Conservation (phyloP, 768 basidiomycete genomes). For the Sporobolomyces phaffii region DNA sequence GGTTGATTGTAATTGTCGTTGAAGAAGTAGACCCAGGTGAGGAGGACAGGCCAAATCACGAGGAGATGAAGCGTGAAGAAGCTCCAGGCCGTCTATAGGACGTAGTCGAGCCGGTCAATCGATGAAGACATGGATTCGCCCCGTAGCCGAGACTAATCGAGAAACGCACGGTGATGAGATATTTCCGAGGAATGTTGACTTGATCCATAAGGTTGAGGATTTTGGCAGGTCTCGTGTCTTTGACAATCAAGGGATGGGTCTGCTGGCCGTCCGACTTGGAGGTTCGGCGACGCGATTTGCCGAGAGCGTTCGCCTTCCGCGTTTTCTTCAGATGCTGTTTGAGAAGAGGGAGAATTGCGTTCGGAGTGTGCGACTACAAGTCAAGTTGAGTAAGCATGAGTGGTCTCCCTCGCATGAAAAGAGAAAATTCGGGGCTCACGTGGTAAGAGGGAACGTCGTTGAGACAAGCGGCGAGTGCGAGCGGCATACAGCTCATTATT, state of each 20-base stretch:
- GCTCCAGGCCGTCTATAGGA: not conserved
- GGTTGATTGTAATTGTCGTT: not conserved
- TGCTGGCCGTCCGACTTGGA: no score
- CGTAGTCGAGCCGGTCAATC: no score
- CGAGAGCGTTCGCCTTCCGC: no score
- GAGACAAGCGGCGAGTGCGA: not conserved
- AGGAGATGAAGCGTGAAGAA: slow-evolving; percentile 10
- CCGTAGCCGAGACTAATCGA: no score
- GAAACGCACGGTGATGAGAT: not conserved
- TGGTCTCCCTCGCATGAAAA: no score
- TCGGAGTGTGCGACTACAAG: no score
- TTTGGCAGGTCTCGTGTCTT: not conserved
- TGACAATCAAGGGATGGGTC: no score
- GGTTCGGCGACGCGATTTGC: no score
- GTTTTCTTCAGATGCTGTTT: no score
- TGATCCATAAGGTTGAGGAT: not conserved
- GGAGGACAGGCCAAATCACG: slow-evolving; percentile 1
- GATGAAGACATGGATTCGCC: no score
- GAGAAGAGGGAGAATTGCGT: no score
- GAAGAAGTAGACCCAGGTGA: not conserved
- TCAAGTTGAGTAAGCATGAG: no score
- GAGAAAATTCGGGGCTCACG: not conserved
- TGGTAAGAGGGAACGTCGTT: not conserved
- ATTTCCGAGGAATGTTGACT: not conserved
- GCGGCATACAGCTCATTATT: slow-evolving; percentile 9